Base-by-base conservation (phyloP, 306 rosid species). In the Citrullus mucosospermus region DNA sequence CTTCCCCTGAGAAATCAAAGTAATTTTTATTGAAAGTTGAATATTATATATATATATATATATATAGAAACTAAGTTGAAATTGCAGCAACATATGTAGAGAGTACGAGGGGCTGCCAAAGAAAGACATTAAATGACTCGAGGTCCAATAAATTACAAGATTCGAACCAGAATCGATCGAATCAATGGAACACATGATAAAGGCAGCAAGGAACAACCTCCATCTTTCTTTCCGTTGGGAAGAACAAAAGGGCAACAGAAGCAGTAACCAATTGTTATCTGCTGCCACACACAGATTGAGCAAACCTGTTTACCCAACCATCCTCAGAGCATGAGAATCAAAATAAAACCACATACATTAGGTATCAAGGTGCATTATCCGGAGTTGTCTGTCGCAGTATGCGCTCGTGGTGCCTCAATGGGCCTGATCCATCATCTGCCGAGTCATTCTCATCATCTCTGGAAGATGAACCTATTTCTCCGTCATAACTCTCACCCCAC, bases 401-500 rank as follows among this genome's bases (percentile, higher is more conserved):
- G 43, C 85, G 85, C 20, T 39, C 82, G 1, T 85, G 90, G 56
- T 86, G 96, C 84, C 91, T 88, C 89, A 87, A 82, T 71, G 83
- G 77, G 62, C 86, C 89, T n/a, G 96, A 89, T 25, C 85, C 93
- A 46, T 88, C 97, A 41, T 95, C 98, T 3, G 98, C 92, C 28
- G 96, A 86, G 30, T 91, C 96, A 6, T 91, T 90, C 50, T 90
- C 93, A 76, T 87, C 93, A 48, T 92, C 97, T 80, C 93, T 84
- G 12, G 93, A 77, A 71, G 96, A 87, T 53, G 97, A 84, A 14
- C 85, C 96, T 75, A 97, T 87, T 84, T 91, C 97, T n/a, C 84
- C 93, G 9, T 91, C 97, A 57, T 85, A 92, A 80, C 79, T 85
- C 81, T 89, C 97, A 53, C 98, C 98, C 98, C 97, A 92, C 2